Evolutionary conservation across 2,329 filamentous ascomycete genomes (phyloP), one percentile per base, ranked within the genome.

Genomic region (Penicillium sp.): DNA sequence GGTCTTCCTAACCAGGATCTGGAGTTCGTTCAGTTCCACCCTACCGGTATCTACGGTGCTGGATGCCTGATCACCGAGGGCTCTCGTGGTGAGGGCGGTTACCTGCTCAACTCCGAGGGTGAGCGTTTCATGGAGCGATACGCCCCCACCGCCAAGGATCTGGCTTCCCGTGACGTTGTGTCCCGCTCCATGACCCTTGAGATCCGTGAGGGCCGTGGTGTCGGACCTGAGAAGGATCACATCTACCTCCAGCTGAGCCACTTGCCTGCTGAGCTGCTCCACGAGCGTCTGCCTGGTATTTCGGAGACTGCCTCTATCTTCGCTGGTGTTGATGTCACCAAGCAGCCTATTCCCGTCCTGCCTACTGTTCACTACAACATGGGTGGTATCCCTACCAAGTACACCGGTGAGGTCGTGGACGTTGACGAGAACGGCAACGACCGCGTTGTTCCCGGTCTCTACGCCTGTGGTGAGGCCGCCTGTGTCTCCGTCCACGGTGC

Each of bases 121-220:
- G 93, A 97, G 77, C 87, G 91, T 65, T 98, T 98, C 77, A 98
- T 98, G 91, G 91, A 97, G 77, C 85, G 91, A 67, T 98, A 98
- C 68, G 91, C 91, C 38, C 91, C 91, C 50, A 97, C 91, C 43
- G 91, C 91, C 62, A 97, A 96, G 83, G 91, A 98, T 83, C 81
- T 98, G 67, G 91, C 91, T 56, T 90, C 85, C 64, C 89, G 91
- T 73, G 91, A 98, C 65, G 93, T 97, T 60, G 91, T 97, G 57
- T 95, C 90, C 54, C 87, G 93, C 68, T 95, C 89, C 54, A 98
- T 98, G 90, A 98, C 90, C 51, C 81, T 97, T 76, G 91, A 98
- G 75, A 97, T 97, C 67, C 89, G 91, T 48, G 90, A 97, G 65
- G 93, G 93, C 62, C 90, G 91, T 74, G 91, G 93, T 83, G 91